A percentile compares a stretch with the other conserved stretches of the same genome.
These are phyloP conservation scores for Fistulina hepatica DNA, from an alignment of 1,284 basidiomycete species.

Conservation along the genomic window DNA sequence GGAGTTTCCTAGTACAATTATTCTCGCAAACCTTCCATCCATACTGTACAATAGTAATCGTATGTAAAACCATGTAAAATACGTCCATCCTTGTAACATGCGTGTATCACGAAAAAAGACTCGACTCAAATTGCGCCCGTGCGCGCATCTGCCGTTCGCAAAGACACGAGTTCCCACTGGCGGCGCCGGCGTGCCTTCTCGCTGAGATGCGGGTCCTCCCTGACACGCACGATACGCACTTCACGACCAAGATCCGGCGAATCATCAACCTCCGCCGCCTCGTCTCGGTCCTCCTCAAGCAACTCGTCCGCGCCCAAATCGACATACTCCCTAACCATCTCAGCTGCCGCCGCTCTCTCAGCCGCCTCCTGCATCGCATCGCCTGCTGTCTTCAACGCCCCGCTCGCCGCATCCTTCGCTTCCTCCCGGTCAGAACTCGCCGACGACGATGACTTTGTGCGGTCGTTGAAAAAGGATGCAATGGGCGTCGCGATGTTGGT, in stretches of 20 bases:
- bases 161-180: slow-evolving; percentile 11
- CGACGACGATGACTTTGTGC: no score
- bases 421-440: no score
- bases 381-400: no score
- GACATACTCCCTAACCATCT: slow-evolving; percentile 53
- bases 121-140: slow-evolving; percentile 1
- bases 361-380: no score
- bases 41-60: no score
- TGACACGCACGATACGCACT: slow-evolving; percentile 24
- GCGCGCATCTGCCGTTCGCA: not conserved
- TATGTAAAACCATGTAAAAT: no score
- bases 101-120: no score
- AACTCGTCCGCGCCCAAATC: slow-evolving; percentile 68
- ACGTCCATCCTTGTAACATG: no score
- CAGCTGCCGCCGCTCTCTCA: slow-evolving; percentile 43
- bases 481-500: slow-evolving; percentile 47
- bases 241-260: slow-evolving; percentile 38
- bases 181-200: not conserved
- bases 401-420: no score
- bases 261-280: slow-evolving; percentile 69
- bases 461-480: slow-evolving; percentile 21
- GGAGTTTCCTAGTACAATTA: no score
- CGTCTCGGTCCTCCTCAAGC: slow-evolving; percentile 61
- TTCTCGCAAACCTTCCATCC: no score
- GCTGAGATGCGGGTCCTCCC: slow-evolving; percentile 8